Conservation (phyloP, 2,329 filamentous ascomycete species). For the Onygenales sp. region DNA sequence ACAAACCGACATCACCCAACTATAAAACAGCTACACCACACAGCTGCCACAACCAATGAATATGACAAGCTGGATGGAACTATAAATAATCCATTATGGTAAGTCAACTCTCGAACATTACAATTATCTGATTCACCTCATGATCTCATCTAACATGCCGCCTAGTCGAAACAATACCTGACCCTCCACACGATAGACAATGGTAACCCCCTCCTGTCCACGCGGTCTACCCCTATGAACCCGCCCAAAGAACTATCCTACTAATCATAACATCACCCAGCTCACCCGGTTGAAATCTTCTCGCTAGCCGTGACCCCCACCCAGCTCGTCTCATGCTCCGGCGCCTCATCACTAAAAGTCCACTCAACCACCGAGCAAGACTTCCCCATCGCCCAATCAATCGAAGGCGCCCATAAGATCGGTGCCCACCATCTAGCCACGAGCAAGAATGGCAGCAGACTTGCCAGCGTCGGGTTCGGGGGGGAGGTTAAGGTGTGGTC, state of each 20-base stretch:
- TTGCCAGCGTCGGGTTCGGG: slow-evolving; percentile 79
- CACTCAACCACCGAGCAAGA: slow-evolving; percentile 63
- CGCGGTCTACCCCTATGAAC: background rate
- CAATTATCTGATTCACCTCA: background rate
- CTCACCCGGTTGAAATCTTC: slow-evolving; percentile 78
- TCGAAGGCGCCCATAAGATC: slow-evolving; percentile 71
- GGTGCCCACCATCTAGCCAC: slow-evolving; percentile 85
- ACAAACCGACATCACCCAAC: too few relatives aligned
- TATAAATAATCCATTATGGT: slow-evolving; percentile 11
- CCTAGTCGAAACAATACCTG: slow-evolving; percentile 94
- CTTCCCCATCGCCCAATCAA: slow-evolving; percentile 69
- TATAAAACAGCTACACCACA: too few relatives aligned
- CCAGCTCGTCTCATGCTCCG: slow-evolving; percentile 72
- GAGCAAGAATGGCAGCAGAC: slow-evolving; percentile 57
- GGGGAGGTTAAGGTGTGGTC: slow-evolving; percentile 82
- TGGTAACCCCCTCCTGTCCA: slow-evolving; percentile 44
- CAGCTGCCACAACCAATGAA: too few relatives aligned
- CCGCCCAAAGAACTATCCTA: slow-evolving; percentile 12
- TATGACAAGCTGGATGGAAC: too few relatives aligned
- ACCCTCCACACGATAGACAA: slow-evolving; percentile 84
- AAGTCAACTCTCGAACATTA: slow-evolving; percentile 4
- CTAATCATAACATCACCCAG: slow-evolving; percentile 38
- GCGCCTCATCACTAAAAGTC: slow-evolving; percentile 70
- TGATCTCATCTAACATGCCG: slow-evolving; percentile 12
- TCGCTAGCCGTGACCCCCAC: slow-evolving; percentile 65